A percentile compares a stretch with the other conserved stretches of the same genome.
phyloP scores from a whole-genome alignment of 441 rosid species.

The Euphorbia celastroides region DNA sequence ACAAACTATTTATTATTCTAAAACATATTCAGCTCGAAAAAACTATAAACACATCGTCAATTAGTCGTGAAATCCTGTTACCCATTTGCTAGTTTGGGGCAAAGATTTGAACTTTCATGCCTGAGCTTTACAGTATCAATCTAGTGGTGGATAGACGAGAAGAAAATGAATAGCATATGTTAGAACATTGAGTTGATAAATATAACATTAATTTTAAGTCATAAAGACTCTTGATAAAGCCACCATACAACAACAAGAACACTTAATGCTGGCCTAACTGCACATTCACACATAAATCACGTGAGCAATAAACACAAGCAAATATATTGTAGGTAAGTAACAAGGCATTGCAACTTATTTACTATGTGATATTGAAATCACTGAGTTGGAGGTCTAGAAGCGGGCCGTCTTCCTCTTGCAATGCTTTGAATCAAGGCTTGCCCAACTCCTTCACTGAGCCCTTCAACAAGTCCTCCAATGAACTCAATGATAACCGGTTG shows the following conservation, averaged over 20 bases:
- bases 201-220: not conserved
- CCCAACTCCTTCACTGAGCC: constrained; percentile 83
- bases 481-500: constrained; percentile 49
- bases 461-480: constrained; percentile 74
- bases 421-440: constrained; percentile 48
- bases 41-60: not conserved
- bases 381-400: constrained; percentile 6
- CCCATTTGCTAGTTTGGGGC: not conserved
- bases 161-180: not conserved
- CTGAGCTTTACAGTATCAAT: not conserved
- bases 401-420: constrained; percentile 29
- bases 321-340: not conserved
- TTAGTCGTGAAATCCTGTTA: not conserved
- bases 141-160: not conserved
- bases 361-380: not conserved
- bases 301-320: constrained; percentile 1
- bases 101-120: not conserved
- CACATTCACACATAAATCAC: not conserved
- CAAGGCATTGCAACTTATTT: not conserved
- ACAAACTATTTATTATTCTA: not conserved
- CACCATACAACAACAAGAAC: not conserved
- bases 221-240: not conserved
- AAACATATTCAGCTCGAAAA: not conserved
- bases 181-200: not conserved
- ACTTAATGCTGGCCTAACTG: not conserved